These are phyloP conservation scores for Xylaria polymorpha DNA, from an alignment of 2,329 filamentous ascomycete species.

Conservation along the genomic window DNA sequence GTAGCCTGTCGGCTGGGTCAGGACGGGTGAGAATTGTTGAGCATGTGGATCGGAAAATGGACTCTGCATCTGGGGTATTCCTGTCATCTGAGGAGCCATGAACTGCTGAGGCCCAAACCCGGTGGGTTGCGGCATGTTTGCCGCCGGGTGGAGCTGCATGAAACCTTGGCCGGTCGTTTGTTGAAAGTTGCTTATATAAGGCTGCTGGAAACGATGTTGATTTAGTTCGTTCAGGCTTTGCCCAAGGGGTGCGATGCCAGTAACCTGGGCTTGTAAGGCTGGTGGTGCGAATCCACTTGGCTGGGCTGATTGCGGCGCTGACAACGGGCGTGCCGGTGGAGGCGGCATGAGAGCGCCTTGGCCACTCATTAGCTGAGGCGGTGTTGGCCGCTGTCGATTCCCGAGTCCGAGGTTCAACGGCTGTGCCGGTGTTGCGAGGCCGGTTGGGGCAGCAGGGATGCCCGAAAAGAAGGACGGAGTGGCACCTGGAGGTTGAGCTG, in stretches of 20 bases:
- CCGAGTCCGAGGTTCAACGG: conserved; percentile 58
- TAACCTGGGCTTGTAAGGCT: conserved; percentile 81
- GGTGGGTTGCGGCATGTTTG: conserved; percentile 53
- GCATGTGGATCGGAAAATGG: conserved; percentile 56
- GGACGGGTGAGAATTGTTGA: conserved; percentile 61
- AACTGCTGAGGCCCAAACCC: conserved; percentile 57
- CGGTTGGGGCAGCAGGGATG: conserved; percentile 51
- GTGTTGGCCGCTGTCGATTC: conserved; percentile 75
- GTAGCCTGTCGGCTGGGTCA: conserved; percentile 74
- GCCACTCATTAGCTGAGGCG: conserved; percentile 71
- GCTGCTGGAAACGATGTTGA: conserved; percentile 73
- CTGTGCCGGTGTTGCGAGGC: conserved; percentile 56
- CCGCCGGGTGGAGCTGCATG: conserved; percentile 52
- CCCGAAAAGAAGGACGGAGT: conserved; percentile 69
- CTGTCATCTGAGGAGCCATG: conserved; percentile 57
- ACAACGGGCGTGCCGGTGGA: conserved; percentile 82
- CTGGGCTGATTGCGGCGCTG: conserved; percentile 85
- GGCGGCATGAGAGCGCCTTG: conserved; percentile 77
- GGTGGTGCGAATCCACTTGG: conserved; percentile 75
- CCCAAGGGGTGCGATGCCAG: conserved; percentile 79
- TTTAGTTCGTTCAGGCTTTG: conserved; percentile 81
- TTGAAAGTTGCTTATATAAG: conserved; percentile 58
- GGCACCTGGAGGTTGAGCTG: conserved; percentile 63
- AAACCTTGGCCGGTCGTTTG: conserved; percentile 56
- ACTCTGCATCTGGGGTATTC: conserved; percentile 56